Evolutionary conservation across 2,329 filamentous ascomycete genomes (phyloP).

Genomic region (Fusarium mangiferae): DNA sequence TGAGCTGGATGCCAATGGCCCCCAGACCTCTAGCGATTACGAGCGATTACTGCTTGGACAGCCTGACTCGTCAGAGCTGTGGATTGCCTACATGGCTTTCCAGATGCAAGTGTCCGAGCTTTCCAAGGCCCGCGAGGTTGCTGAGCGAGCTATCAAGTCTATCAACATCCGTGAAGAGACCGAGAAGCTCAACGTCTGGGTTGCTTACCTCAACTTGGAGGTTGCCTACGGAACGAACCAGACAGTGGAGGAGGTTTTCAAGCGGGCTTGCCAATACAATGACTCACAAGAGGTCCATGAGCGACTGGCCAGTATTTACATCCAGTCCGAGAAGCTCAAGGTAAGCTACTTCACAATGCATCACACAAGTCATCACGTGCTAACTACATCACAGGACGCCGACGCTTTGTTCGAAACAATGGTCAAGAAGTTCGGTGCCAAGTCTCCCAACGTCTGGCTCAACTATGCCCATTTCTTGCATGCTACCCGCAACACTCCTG

Average conservation of each 20-base stretch:
- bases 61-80: conserved; percentile 91
- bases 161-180: conserved; percentile 92
- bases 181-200: conserved; percentile 96
- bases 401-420: conserved; percentile 88
- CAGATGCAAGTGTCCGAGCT: conserved; percentile 92
- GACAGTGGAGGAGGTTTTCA: conserved; percentile 85
- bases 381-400: conserved; percentile 73
- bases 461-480: conserved; percentile 97
- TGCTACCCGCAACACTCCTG: conserved; percentile 74
- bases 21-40: conserved; percentile 90
- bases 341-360: conserved; percentile 61
- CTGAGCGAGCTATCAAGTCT: conserved; percentile 87
- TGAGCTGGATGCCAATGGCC: conserved; percentile 88
- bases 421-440: conserved; percentile 88
- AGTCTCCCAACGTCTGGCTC: conserved; percentile 83
- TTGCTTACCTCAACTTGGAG: conserved; percentile 93
- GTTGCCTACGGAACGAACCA: conserved; percentile 89
- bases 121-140: conserved; percentile 86
- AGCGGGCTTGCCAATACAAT: conserved; percentile 92
- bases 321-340: conserved; percentile 85
- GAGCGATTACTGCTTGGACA: conserved; percentile 92
- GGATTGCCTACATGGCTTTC: conserved; percentile 99
- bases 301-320: conserved; percentile 92
- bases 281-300: conserved; percentile 91
- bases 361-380: conserved; percentile 6